A percentile compares a stretch with the other conserved stretches of the same genome.
Conservation (phyloP, 805 yeast species). For the Gaillardinia entomophila region DNA sequence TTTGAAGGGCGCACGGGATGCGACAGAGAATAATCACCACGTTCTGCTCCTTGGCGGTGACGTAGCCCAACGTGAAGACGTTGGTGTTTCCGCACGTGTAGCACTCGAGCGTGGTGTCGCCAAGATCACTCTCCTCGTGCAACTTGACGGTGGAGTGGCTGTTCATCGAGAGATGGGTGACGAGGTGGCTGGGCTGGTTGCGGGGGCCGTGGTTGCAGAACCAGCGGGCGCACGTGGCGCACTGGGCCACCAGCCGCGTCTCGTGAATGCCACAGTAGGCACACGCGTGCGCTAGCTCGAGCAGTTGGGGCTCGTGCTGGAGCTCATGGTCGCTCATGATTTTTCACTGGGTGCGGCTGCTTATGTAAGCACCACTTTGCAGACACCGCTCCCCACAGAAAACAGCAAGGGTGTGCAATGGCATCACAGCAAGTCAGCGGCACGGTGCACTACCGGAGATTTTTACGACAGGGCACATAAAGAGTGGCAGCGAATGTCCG, state of each 20-base stretch:
- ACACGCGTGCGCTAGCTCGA: conserved; percentile 32
- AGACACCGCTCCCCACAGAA: no score
- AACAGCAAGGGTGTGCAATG: no score
- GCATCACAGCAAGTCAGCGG: no score
- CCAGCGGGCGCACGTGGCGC: conserved; percentile 78
- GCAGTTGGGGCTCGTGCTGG: no score
- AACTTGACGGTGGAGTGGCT: conserved; percentile 69
- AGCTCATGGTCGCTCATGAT: background rate
- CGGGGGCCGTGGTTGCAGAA: conserved; percentile 72
- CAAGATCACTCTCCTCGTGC: conserved; percentile 76
- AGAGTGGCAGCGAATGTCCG: no score
- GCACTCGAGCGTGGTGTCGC: conserved; percentile 85
- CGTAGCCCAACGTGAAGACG: conserved; percentile 77
- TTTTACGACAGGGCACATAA: no score
- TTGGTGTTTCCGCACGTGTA: conserved; percentile 84
- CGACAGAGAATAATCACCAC: conserved; percentile 86
- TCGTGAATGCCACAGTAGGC: conserved; percentile 71
- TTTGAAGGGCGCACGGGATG: conserved; percentile 76
- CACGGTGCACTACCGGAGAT: no score
- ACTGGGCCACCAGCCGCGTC: conserved; percentile 63
- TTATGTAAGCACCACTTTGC: no score
- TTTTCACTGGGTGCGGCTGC: background rate
- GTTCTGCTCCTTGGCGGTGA: conserved; percentile 78
- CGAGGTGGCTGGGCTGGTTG: conserved; percentile 68
- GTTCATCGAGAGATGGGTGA: conserved; percentile 77